phyloP scores from a whole-genome alignment of 2,329 filamentous ascomycete genomes.

The Neonectria neomacrospora region DNA sequence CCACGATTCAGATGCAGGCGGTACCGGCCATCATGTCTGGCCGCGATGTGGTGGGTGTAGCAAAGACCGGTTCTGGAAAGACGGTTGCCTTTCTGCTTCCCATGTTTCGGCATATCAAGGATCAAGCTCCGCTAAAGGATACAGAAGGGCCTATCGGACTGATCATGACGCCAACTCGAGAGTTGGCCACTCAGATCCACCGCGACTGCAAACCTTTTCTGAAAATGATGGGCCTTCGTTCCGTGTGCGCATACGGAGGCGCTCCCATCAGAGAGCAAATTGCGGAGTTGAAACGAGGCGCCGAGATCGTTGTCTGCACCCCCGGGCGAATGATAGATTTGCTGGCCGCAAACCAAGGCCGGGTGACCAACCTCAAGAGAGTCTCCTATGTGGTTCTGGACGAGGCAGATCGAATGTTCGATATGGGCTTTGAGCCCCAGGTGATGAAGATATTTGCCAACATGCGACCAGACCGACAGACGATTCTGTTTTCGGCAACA shows the following conservation, averaged over 20 bases:
- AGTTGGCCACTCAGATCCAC: constrained; percentile 93
- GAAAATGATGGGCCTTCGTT: constrained; percentile 84
- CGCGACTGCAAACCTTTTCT: constrained; percentile 94
- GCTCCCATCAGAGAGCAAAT: constrained; percentile 98
- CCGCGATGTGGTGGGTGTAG: constrained; percentile 93
- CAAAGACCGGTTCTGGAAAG: constrained; percentile 97
- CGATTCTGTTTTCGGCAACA: constrained; percentile 94
- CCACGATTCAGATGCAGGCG: constrained; percentile 94
- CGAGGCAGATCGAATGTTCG: constrained; percentile 98
- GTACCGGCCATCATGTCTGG: constrained; percentile 96
- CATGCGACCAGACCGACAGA: constrained; percentile 91
- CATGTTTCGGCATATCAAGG: constrained; percentile 98
- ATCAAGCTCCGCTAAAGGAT: constrained; percentile 83
- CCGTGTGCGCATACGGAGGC: constrained; percentile 93
- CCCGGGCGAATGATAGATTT: constrained; percentile 96
- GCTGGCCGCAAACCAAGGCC: constrained; percentile 90
- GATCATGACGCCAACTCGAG: constrained; percentile 93
- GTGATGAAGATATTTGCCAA: constrained; percentile 96
- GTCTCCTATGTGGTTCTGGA: constrained; percentile 96
- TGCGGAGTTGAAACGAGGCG: constrained; percentile 92
- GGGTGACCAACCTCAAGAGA: constrained; percentile 88
- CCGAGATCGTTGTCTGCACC: constrained; percentile 94
- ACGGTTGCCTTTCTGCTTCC: constrained; percentile 94
- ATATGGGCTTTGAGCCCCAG: constrained; percentile 99
- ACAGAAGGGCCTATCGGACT: constrained; percentile 89